Evolutionary conservation across 371 early-diverging fungal species (phyloP).

Genomic region (Homolaphlyctis polyrhiza): DNA sequence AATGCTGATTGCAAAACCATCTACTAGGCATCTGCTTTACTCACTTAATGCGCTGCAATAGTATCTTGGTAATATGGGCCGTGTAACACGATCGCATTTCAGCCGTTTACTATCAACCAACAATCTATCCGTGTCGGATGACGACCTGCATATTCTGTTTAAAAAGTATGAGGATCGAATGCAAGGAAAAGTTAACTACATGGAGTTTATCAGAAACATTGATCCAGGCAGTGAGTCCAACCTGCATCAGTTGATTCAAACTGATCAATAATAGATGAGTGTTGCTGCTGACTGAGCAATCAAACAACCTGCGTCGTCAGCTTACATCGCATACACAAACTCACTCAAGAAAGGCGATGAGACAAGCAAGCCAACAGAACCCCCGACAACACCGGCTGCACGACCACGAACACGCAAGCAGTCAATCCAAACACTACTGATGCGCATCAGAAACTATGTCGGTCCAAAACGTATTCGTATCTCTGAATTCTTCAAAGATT

Average conservation of each 20-base stretch:
- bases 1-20: not conserved
- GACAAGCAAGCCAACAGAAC: not conserved
- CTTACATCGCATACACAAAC: not conserved
- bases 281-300: not conserved
- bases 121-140: slow-evolving; percentile 37
- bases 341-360: not conserved
- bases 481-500: slow-evolving; percentile 44
- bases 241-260: not conserved
- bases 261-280: too few relatives aligned
- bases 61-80: slow-evolving; percentile 29
- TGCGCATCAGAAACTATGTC: slow-evolving; percentile 26
- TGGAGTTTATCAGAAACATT: slow-evolving; percentile 37
- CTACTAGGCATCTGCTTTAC: not conserved
- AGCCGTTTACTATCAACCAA: slow-evolving; percentile 38
- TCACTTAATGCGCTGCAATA: not conserved
- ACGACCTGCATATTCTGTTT: slow-evolving; percentile 41
- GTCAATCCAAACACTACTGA: slow-evolving; percentile 15
- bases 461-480: slow-evolving; percentile 35
- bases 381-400: slow-evolving; percentile 5
- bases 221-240: slow-evolving; percentile 36
- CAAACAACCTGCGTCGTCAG: too few relatives aligned
- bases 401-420: not conserved
- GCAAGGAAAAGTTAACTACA: slow-evolving; percentile 37
- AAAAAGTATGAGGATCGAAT: slow-evolving; percentile 37
- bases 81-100: slow-evolving; percentile 45